These are phyloP conservation scores for Clonostachys byssicola DNA, from an alignment of 2,329 filamentous ascomycete genomes.

Conservation along the genomic window DNA sequence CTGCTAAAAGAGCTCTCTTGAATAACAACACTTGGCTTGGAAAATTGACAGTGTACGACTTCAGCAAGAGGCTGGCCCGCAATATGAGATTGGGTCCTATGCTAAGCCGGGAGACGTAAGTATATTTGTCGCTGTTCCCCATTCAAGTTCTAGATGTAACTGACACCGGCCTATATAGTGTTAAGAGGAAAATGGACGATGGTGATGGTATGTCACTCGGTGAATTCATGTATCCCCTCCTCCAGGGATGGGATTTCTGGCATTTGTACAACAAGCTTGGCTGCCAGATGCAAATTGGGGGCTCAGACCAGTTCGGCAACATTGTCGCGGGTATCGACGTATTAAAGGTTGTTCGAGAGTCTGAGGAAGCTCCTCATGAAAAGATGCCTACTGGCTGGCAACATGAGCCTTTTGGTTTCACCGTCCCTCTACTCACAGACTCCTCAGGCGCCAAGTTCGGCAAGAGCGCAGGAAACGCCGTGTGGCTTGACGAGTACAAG, in stretches of 20 bases:
- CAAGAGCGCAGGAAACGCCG: constrained; percentile 88
- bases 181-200: constrained; percentile 77
- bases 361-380: constrained; percentile 39
- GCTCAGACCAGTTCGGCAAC: constrained; percentile 94
- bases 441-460: constrained; percentile 86
- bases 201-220: constrained; percentile 92
- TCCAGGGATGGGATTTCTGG: constrained; percentile 98
- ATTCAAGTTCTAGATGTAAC: not conserved
- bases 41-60: constrained; percentile 65
- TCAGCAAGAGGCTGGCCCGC: constrained; percentile 70
- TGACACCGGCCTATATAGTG: constrained; percentile 30
- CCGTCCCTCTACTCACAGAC: constrained; percentile 84
- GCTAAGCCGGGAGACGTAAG: constrained; percentile 83
- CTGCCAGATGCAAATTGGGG: constrained; percentile 85
- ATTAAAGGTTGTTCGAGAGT: constrained; percentile 68
- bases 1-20: constrained; percentile 62
- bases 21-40: constrained; percentile 89
- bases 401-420: constrained; percentile 74
- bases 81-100: constrained; percentile 78
- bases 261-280: constrained; percentile 65
- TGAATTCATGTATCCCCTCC: constrained; percentile 88
- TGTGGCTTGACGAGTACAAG: constrained; percentile 85
- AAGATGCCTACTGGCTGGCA: constrained; percentile 34
- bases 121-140: constrained; percentile 11
- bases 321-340: constrained; percentile 87